phyloP scores from a whole-genome alignment of 2,329 filamentous ascomycete genomes.

The Colletotrichum tropicale region DNA sequence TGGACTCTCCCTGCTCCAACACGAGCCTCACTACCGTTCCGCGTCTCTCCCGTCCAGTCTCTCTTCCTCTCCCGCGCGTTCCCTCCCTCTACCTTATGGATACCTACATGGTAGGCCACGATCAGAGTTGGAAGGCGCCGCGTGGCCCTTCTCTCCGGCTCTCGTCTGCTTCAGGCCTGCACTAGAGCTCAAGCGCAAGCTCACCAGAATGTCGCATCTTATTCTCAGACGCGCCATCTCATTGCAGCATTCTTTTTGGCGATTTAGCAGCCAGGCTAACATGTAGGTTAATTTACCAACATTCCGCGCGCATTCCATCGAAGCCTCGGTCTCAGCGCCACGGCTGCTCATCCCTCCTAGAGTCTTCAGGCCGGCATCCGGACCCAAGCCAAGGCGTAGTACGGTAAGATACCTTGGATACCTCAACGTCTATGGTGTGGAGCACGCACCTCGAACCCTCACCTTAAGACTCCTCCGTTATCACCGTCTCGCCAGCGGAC shows the following conservation, averaged over 20 bases:
- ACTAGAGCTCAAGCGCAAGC: not conserved
- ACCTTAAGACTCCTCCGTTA: not conserved
- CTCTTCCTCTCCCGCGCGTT: not conserved
- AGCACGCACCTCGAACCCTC: not conserved
- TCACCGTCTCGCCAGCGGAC: not conserved
- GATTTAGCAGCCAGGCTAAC: slow-evolving; percentile 2
- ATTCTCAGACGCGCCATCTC: slow-evolving; percentile 9
- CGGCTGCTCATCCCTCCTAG: not conserved
- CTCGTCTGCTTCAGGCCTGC: slow-evolving; percentile 5
- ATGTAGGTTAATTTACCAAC: slow-evolving; percentile 6
- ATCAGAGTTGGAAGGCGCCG: not conserved
- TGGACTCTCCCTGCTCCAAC: slow-evolving; percentile 1
- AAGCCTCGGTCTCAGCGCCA: slow-evolving; percentile 4
- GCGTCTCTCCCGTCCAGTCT: not conserved
- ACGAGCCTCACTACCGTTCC: slow-evolving; percentile 6
- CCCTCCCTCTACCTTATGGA: not conserved
- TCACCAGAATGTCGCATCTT: slow-evolving; percentile 13
- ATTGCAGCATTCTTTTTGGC: slow-evolving; percentile 1
- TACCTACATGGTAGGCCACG: not conserved
- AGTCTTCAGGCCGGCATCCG: not conserved
- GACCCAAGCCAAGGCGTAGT: not conserved
- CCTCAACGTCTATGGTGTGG: slow-evolving; percentile 11
- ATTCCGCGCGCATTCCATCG: slow-evolving; percentile 10
- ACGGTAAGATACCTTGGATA: slow-evolving; percentile 3
- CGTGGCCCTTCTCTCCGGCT: not conserved